Percentiles rank a stretch among this genome's conserved stretches.
Conservation (phyloP, 768 basidiomycete species). For the Russula compacta region DNA sequence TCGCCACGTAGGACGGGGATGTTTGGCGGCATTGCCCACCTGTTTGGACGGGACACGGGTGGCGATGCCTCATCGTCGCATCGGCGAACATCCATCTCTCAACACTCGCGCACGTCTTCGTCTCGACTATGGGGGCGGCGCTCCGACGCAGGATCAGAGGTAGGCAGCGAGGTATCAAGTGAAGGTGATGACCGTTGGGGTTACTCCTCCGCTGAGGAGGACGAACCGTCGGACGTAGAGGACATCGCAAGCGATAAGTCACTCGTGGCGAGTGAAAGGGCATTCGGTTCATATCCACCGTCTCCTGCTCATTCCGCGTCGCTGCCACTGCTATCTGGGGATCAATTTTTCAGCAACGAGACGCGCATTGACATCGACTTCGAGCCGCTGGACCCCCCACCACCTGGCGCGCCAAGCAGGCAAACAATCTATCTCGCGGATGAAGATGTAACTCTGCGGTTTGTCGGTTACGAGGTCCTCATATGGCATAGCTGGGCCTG, state of each 20-base stretch:
- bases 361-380: conserved; percentile 72
- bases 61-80: conserved; percentile 31
- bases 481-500: conserved; percentile 58
- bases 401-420: conserved; percentile 72
- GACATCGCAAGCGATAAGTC: conserved; percentile 32
- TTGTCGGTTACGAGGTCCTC: conserved; percentile 75
- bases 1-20: conserved; percentile 30
- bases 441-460: conserved; percentile 81
- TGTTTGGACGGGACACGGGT: conserved; percentile 40
- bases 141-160: conserved; percentile 54
- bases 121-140: conserved; percentile 41
- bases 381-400: conserved; percentile 57
- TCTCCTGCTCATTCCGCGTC: conserved; percentile 42
- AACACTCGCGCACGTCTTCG: conserved; percentile 44
- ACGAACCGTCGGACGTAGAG: conserved; percentile 41
- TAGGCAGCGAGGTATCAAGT: conserved; percentile 41
- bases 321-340: conserved; percentile 61
- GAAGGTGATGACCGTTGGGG: conserved; percentile 75
- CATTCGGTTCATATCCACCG: conserved; percentile 63
- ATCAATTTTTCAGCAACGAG: conserved; percentile 79
- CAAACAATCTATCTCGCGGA: conserved; percentile 83
- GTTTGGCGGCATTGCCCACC: conserved; percentile 59
- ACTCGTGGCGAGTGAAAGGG: conserved; percentile 43
- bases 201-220: conserved; percentile 79
- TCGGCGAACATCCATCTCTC: conserved; percentile 49